Conservation (phyloP, 768 basidiomycete species). For the Cystoderma amianthinum region DNA sequence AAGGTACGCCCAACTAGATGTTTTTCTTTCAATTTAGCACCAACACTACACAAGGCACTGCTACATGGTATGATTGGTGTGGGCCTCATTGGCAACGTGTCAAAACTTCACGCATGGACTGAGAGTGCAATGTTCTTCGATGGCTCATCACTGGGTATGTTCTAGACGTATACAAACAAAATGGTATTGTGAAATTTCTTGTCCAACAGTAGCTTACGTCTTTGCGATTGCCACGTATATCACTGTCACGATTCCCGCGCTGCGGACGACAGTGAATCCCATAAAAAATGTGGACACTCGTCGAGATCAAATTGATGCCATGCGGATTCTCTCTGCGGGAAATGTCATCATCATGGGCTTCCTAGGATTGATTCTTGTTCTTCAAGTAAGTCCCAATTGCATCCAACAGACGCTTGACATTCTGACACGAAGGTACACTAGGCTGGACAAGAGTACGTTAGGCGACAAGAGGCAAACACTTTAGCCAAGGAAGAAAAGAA, state of each 20-base stretch:
- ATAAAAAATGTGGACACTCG: conserved; percentile 44
- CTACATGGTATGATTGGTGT: conserved; percentile 82
- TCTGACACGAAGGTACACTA: conserved; percentile 22
- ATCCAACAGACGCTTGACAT: background rate
- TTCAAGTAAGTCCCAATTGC: conserved; percentile 55
- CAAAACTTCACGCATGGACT: conserved; percentile 82
- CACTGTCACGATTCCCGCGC: conserved; percentile 70
- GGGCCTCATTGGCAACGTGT: conserved; percentile 65
- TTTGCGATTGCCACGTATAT: conserved; percentile 78
- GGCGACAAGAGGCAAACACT: conserved; percentile 48
- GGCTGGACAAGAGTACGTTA: conserved; percentile 84
- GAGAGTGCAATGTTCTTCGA: conserved; percentile 96
- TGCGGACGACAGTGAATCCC: conserved; percentile 71
- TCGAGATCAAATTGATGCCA: conserved; percentile 66
- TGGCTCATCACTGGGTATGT: conserved; percentile 78
- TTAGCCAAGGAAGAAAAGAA: conserved; percentile 22
- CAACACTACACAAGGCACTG: conserved; percentile 50
- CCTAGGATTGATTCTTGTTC: conserved; percentile 53
- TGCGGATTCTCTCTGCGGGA: conserved; percentile 78
- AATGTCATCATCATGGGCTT: conserved; percentile 77
- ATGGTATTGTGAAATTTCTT: too few relatives aligned
- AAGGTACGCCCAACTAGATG: conserved; percentile 50
- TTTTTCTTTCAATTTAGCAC: background rate
- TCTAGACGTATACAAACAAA: background rate
- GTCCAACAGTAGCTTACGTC: conserved; percentile 56